A percentile compares a stretch with the other conserved stretches of the same genome.
These are phyloP conservation scores for Ceratobasidium sp. DNA, from an alignment of 1,284 basidiomycete species.

Conservation along the genomic window DNA sequence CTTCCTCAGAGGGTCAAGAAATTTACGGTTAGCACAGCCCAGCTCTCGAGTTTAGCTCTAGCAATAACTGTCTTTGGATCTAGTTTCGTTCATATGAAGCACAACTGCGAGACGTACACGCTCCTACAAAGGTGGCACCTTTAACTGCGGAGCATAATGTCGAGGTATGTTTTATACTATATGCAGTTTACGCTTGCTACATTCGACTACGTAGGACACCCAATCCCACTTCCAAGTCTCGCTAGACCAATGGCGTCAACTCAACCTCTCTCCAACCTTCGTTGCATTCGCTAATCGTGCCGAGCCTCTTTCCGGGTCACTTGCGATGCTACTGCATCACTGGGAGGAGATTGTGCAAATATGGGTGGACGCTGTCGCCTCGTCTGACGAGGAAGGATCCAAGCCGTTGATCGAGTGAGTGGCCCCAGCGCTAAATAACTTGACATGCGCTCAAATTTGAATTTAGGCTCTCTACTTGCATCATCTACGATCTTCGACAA, in stretches of 20 bases:
- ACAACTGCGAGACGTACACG: conserved; percentile 73
- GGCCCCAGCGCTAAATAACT: conserved; percentile 2
- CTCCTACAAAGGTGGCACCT: conserved; percentile 70
- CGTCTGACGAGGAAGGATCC: conserved; percentile 68
- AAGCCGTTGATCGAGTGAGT: conserved; percentile 76
- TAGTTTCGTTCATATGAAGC: conserved; percentile 68
- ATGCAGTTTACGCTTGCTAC: conserved; percentile 2
- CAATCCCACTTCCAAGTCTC: conserved; percentile 77
- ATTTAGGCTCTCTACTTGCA: conserved; percentile 74
- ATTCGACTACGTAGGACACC: conserved; percentile 63
- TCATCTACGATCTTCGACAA: conserved; percentile 77
- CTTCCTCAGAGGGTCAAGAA: conserved; percentile 29
- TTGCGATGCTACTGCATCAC: conserved; percentile 84
- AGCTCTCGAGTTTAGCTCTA: background rate
- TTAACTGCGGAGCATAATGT: conserved; percentile 70
- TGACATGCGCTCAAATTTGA: conserved; percentile 46
- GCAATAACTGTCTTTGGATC: background rate
- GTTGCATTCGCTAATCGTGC: conserved; percentile 72
- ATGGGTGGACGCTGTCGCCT: conserved; percentile 65
- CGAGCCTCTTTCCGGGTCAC: conserved; percentile 72
- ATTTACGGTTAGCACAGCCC: conserved; percentile 31
- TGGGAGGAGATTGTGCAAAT: conserved; percentile 71
- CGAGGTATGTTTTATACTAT: conserved; percentile 57
- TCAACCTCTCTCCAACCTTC: conserved; percentile 83
- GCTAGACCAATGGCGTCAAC: conserved; percentile 76